Conservation (phyloP, 345 rosid species). For the Rhizophora apiculata region DNA sequence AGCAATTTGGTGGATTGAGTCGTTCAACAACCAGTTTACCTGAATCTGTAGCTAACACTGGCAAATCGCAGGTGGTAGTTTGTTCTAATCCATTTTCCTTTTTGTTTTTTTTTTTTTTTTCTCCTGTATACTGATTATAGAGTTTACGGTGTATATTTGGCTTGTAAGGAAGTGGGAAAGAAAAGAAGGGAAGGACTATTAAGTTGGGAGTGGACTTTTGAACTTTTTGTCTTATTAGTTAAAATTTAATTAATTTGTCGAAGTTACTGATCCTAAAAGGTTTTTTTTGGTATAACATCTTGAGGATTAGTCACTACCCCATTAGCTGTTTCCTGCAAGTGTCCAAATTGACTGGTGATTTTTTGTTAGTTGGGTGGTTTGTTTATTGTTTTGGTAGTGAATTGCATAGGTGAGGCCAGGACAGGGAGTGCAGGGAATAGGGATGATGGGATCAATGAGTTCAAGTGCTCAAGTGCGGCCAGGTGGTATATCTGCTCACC, state of each 20-base stretch:
- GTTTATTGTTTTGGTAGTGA: not conserved
- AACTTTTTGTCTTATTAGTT: no score
- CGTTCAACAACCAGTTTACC: slow-evolving; percentile 45
- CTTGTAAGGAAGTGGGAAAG: no score
- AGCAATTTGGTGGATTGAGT: slow-evolving; percentile 54
- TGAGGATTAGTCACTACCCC: no score
- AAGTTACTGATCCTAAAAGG: no score
- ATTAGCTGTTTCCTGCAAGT: not conserved
- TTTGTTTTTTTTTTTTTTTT: not conserved
- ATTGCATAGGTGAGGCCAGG: slow-evolving; percentile 54
- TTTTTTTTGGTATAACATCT: no score
- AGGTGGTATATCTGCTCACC: slow-evolving; percentile 58
- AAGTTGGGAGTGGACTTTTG: no score
- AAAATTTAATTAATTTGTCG: no score
- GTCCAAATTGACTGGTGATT: not conserved
- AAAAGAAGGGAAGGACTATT: no score
- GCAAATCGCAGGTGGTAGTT: slow-evolving; percentile 44
- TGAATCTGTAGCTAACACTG: slow-evolving; percentile 44
- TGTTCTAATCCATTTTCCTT: no score
- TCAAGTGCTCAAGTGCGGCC: slow-evolving; percentile 67
- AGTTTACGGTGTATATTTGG: no score
- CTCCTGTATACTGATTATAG: not conserved
- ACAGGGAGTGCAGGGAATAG: slow-evolving; percentile 52
- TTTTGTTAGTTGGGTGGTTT: not conserved
- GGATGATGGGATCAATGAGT: slow-evolving; percentile 61